These are phyloP conservation scores for Antrodiella citrinella DNA, from an alignment of 768 basidiomycete species.

Conservation along the genomic window DNA sequence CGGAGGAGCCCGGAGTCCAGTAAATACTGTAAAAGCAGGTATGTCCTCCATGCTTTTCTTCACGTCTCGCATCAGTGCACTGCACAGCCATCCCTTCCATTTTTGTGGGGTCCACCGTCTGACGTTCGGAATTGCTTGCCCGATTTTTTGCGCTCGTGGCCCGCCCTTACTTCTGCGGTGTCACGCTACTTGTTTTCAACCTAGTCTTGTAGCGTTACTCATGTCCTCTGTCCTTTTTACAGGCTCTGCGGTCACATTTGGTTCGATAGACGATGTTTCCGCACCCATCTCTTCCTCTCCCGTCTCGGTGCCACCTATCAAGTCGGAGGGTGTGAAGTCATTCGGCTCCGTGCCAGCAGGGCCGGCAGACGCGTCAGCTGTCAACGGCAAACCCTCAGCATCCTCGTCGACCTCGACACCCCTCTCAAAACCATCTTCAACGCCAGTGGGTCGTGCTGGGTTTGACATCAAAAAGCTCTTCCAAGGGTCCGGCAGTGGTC, in stretches of 20 bases:
- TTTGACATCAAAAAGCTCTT: constrained; percentile 56
- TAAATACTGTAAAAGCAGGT: constrained; percentile 65
- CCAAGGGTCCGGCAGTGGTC: constrained; percentile 33
- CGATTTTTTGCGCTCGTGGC: too few species aligned
- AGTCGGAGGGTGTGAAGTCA: constrained; percentile 67
- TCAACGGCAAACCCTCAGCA: constrained; percentile 56
- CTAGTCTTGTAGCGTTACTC: too few species aligned
- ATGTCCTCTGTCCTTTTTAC: background rate
- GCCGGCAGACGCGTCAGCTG: constrained; percentile 38
- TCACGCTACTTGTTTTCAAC: background rate
- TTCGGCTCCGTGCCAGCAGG: constrained; percentile 73
- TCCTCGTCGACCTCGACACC: constrained; percentile 23
- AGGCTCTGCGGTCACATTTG: constrained; percentile 77
- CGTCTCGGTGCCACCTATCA: constrained; percentile 53
- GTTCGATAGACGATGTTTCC: constrained; percentile 76
- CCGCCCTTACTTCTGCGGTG: too few species aligned
- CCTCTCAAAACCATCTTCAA: constrained; percentile 30
- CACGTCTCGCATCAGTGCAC: background rate
- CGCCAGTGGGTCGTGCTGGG: constrained; percentile 25
- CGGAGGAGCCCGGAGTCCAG: constrained; percentile 55
- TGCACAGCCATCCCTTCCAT: too few species aligned
- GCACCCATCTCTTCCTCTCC: constrained; percentile 81
- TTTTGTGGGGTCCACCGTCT: too few species aligned
- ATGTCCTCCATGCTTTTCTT: constrained; percentile 11
- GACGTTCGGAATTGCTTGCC: too few species aligned